These are phyloP conservation scores for Brachypodium distachyon DNA, from an alignment of 202 grass and related monocot species.

Conservation along the genomic window DNA sequence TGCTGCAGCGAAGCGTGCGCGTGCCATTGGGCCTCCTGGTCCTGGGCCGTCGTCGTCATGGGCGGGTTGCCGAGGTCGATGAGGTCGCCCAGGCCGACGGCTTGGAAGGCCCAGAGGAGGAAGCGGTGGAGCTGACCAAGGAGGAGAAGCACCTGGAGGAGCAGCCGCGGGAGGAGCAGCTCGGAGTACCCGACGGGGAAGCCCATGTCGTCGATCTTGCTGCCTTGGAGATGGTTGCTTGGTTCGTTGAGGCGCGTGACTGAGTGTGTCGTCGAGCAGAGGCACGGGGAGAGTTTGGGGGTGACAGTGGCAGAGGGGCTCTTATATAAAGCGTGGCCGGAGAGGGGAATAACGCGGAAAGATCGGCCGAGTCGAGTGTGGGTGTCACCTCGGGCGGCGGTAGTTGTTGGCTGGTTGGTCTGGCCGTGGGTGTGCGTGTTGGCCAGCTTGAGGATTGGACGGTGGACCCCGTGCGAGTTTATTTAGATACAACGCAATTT, in stretches of 20 bases:
- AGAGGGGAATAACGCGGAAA: conserved; percentile 49
- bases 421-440: conserved; percentile 9
- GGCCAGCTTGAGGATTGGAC: not conserved
- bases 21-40: not conserved
- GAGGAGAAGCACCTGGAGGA: conserved; percentile 65
- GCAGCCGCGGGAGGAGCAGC: conserved; percentile 40
- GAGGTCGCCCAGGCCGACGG: conserved; percentile 84
- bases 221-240: not conserved
- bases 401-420: conserved; percentile 6
- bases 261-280: not conserved
- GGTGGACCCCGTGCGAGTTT: no score
- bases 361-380: conserved; percentile 6
- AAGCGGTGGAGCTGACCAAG: conserved; percentile 61
- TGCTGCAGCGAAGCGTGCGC: conserved; percentile 22
- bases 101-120: conserved; percentile 52
- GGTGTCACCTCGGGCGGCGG: not conserved
- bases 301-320: not conserved
- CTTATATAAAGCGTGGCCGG: conserved; percentile 20
- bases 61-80: conserved; percentile 42
- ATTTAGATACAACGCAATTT: no score
- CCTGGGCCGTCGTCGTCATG: not conserved
- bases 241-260: not conserved
- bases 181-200: conserved; percentile 83
- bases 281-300: not conserved
- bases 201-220: conserved; percentile 55